phyloP scores from a whole-genome alignment of 2,329 filamentous ascomycete species.

The Venturia nashicola region DNA sequence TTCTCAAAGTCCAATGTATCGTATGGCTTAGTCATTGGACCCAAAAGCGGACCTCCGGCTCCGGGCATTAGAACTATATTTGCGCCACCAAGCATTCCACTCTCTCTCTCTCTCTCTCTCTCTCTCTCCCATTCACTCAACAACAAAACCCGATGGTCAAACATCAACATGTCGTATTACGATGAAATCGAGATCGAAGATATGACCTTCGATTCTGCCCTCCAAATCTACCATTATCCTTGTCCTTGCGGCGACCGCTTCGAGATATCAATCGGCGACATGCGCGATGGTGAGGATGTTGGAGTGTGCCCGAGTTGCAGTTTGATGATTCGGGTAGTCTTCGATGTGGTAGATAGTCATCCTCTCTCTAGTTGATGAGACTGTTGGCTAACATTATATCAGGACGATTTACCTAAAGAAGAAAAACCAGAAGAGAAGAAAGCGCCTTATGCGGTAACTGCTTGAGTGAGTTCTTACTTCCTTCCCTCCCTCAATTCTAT shows the following conservation, averaged over 20 bases:
- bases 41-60: too few relatives aligned
- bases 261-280: constrained; percentile 73
- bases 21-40: too few relatives aligned
- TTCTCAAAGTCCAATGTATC: too few relatives aligned
- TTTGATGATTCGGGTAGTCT: constrained; percentile 91
- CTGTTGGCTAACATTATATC: not conserved
- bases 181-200: constrained; percentile 99
- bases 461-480: not conserved
- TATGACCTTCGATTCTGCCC: constrained; percentile 75
- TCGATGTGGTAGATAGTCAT: constrained; percentile 52
- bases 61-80: too few relatives aligned
- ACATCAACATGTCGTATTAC: constrained; percentile 56
- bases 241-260: constrained; percentile 97
- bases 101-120: too few relatives aligned
- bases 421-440: constrained; percentile 7
- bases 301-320: constrained; percentile 97
- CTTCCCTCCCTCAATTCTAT: not conserved
- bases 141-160: not conserved
- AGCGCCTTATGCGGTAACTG: not conserved
- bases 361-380: not conserved
- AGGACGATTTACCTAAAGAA: constrained; percentile 8
- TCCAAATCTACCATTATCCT: constrained; percentile 89
- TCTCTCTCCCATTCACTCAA: not conserved
- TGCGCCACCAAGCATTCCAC: too few relatives aligned
- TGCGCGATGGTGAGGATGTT: constrained; percentile 82